A percentile compares a stretch with the other conserved stretches of the same genome.
Conservation (phyloP, 805 yeast genomes). For the Wickerhamomyces canadensis region DNA sequence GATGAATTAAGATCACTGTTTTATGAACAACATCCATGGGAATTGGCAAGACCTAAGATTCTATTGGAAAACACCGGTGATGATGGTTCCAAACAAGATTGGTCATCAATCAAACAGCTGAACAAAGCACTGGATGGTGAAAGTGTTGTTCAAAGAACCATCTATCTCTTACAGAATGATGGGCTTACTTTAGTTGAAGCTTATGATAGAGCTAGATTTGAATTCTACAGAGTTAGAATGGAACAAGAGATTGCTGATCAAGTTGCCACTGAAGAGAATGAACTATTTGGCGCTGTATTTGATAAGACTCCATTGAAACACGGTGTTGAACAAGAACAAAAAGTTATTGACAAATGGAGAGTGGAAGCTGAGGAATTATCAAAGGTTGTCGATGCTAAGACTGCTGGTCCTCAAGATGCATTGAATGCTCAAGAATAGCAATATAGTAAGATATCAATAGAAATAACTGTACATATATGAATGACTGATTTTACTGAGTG, state of each 20-base stretch:
- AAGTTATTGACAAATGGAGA: conserved; percentile 68
- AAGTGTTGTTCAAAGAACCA: conserved; percentile 70
- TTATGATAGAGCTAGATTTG: conserved; percentile 81
- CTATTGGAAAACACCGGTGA: conserved; percentile 71
- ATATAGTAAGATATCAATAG: neutral
- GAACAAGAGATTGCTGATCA: conserved; percentile 70
- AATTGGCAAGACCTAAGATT: conserved; percentile 81
- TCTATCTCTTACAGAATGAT: conserved; percentile 43
- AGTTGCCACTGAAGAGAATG: conserved; percentile 75
- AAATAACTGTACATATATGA: neutral
- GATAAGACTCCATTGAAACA: conserved; percentile 55
- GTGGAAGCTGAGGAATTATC: conserved; percentile 62
- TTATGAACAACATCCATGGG: conserved; percentile 97
- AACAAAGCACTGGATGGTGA: conserved; percentile 84
- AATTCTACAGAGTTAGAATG: conserved; percentile 83
- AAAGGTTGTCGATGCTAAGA: conserved; percentile 17
- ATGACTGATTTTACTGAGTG: too few relatives aligned
- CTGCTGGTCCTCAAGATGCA: conserved; percentile 7
- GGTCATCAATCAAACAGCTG: conserved; percentile 74
- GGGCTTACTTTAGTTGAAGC: conserved; percentile 43
- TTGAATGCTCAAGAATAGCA: too few relatives aligned
- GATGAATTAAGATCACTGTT: conserved; percentile 80
- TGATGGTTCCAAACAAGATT: conserved; percentile 51
- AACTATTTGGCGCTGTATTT: conserved; percentile 78
- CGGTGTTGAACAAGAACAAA: conserved; percentile 70